Conservation (phyloP, 768 basidiomycete genomes). For the Ramaria sp. region DNA sequence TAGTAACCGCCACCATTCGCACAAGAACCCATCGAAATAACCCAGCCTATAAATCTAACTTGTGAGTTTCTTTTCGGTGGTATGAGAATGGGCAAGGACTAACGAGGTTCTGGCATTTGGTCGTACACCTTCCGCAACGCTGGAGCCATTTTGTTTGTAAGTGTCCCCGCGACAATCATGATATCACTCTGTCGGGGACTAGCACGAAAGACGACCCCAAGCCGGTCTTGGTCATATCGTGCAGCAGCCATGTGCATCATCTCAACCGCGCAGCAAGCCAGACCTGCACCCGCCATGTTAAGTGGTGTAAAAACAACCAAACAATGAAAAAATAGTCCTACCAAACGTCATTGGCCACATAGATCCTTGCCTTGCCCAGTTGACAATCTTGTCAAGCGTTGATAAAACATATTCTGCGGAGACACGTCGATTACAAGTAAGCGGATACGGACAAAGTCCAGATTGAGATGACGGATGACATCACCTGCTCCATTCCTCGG, state of each 20-base stretch:
- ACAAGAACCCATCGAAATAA: constrained; percentile 99
- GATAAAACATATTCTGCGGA: constrained; percentile 86
- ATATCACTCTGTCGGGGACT: constrained; percentile 95
- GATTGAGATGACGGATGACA: too few relatives aligned
- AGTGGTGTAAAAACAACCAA: neutral
- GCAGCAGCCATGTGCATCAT: constrained; percentile 99
- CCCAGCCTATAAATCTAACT: constrained; percentile 58
- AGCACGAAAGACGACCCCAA: constrained; percentile 98
- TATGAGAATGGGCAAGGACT: constrained; percentile 19
- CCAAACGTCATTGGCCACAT: constrained; percentile 99
- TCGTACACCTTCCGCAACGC: constrained; percentile 94
- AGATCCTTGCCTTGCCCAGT: constrained; percentile 95
- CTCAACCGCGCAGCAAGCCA: constrained; percentile 98
- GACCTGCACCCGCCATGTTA: constrained; percentile 37
- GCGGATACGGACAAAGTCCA: neutral
- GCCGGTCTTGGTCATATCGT: constrained; percentile 94
- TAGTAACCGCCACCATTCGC: constrained; percentile 98
- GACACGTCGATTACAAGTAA: neutral
- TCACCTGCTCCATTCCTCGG: constrained; percentile 85
- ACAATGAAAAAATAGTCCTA: constrained; percentile 14
- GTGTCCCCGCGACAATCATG: constrained; percentile 98
- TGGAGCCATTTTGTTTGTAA: constrained; percentile 99
- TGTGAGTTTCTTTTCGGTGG: neutral
- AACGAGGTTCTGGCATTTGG: constrained; percentile 97
- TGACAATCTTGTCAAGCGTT: constrained; percentile 90